Conservation (phyloP, 2,329 filamentous ascomycete genomes). For the Ceratocystis harringtonii region DNA sequence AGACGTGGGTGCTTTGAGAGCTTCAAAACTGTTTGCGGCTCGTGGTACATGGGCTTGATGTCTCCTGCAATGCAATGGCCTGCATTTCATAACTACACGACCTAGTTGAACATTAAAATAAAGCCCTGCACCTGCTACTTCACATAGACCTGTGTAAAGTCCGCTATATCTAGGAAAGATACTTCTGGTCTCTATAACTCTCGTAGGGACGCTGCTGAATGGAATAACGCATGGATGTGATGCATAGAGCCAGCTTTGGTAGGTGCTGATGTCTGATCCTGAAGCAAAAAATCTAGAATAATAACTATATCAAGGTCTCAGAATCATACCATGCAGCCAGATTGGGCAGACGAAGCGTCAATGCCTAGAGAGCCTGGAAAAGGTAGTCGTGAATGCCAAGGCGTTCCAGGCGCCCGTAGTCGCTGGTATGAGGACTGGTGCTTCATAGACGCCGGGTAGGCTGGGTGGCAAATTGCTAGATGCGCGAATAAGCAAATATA, state of each 20-base stretch:
- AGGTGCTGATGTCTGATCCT: slow-evolving; percentile 31
- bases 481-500: slow-evolving; percentile 44
- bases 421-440: slow-evolving; percentile 41
- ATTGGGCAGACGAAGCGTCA: slow-evolving; percentile 28
- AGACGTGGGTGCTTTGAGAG: no score
- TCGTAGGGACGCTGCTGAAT: slow-evolving; percentile 30
- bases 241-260: slow-evolving; percentile 36
- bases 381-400: slow-evolving; percentile 42
- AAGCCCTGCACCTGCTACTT: no score
- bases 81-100: no score
- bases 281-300: slow-evolving; percentile 36
- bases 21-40: no score
- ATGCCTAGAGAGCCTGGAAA: slow-evolving; percentile 37
- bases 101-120: no score
- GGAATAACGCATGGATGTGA: slow-evolving; percentile 37
- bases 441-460: slow-evolving; percentile 26
- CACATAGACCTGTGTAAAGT: no score
- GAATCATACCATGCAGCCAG: slow-evolving; percentile 27
- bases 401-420: slow-evolving; percentile 31
- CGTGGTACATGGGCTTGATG: no score
- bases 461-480: slow-evolving; percentile 27
- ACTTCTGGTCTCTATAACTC: slow-evolving; percentile 30
- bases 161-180: background rate
- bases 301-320: slow-evolving; percentile 44
- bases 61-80: no score